Conservation (phyloP, 1,284 basidiomycete genomes). For the Athelia sp. region DNA sequence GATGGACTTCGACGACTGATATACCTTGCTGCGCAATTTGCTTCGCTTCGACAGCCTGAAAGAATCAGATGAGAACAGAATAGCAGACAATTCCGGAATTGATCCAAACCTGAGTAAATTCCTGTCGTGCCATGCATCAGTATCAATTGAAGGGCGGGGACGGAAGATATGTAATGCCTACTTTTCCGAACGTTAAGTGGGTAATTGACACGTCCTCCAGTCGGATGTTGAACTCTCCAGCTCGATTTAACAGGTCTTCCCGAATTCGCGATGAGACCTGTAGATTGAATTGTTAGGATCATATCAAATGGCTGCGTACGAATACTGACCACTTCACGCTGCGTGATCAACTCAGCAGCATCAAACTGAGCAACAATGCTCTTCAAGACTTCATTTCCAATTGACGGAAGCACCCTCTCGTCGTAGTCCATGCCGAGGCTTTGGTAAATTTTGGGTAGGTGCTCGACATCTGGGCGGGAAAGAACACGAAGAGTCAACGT, state of each 20-base stretch:
- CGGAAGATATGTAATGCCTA: slow-evolving; percentile 20
- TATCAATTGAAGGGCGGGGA: not conserved
- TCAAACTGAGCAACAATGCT: slow-evolving; percentile 98
- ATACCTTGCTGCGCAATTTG: slow-evolving; percentile 93
- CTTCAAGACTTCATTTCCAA: slow-evolving; percentile 98
- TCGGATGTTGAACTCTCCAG: slow-evolving; percentile 94
- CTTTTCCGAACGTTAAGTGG: slow-evolving; percentile 79
- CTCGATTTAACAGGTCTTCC: slow-evolving; percentile 88
- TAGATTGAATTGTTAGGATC: slow-evolving; percentile 2
- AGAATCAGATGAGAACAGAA: not conserved
- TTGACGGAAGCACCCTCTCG: slow-evolving; percentile 89
- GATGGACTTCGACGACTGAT: slow-evolving; percentile 10
- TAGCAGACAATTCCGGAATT: slow-evolving; percentile 1
- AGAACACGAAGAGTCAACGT: slow-evolving; percentile 95
- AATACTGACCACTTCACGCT: slow-evolving; percentile 72
- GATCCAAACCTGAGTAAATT: slow-evolving; percentile 64
- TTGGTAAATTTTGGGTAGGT: slow-evolving; percentile 94
- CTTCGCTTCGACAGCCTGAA: slow-evolving; percentile 93
- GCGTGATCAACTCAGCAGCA: slow-evolving; percentile 93
- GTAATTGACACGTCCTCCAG: slow-evolving; percentile 98
- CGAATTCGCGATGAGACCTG: slow-evolving; percentile 93
- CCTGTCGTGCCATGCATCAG: slow-evolving; percentile 34
- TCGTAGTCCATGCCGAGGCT: slow-evolving; percentile 94
- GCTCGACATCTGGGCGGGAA: slow-evolving; percentile 86
- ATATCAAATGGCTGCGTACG: not conserved